These are phyloP conservation scores for Buddleja alternifolia DNA, from an alignment of 257 asterid genomes.

Conservation along the genomic window DNA sequence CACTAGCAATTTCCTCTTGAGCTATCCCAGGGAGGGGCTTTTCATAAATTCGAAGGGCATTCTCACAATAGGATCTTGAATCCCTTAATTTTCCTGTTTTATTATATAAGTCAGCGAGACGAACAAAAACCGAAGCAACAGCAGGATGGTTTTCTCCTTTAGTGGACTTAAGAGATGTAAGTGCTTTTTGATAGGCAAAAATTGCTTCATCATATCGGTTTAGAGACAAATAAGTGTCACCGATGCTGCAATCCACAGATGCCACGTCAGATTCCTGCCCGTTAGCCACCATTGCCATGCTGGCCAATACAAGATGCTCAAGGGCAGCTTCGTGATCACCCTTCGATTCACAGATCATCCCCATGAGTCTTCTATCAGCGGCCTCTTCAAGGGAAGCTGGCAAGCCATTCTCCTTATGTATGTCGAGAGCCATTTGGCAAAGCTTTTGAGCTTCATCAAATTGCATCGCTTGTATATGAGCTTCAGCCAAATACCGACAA, in stretches of 20 bases:
- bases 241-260: constrained; percentile 81
- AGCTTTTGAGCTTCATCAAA: constrained; percentile 86
- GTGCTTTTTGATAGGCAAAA: constrained; percentile 84
- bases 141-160: constrained; percentile 95
- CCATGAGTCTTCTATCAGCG: constrained; percentile 90
- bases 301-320: constrained; percentile 92
- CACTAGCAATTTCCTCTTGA: constrained; percentile 88
- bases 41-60: constrained; percentile 80
- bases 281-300: constrained; percentile 91
- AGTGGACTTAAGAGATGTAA: constrained; percentile 74
- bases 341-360: constrained; percentile 79
- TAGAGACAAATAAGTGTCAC: constrained; percentile 79
- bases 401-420: constrained; percentile 63
- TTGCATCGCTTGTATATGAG: constrained; percentile 88
- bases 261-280: constrained; percentile 93
- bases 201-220: constrained; percentile 88
- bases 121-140: constrained; percentile 86
- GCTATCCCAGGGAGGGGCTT: constrained; percentile 77
- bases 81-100: constrained; percentile 84
- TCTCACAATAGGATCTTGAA: constrained; percentile 83
- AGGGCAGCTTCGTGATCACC: constrained; percentile 91
- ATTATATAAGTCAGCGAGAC: constrained; percentile 83
- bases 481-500: constrained; percentile 87
- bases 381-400: constrained; percentile 91
- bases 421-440: constrained; percentile 85